Evolutionary conservation across 1,284 basidiomycete genomes (phyloP).

Genomic region (Volvariella volvacea): DNA sequence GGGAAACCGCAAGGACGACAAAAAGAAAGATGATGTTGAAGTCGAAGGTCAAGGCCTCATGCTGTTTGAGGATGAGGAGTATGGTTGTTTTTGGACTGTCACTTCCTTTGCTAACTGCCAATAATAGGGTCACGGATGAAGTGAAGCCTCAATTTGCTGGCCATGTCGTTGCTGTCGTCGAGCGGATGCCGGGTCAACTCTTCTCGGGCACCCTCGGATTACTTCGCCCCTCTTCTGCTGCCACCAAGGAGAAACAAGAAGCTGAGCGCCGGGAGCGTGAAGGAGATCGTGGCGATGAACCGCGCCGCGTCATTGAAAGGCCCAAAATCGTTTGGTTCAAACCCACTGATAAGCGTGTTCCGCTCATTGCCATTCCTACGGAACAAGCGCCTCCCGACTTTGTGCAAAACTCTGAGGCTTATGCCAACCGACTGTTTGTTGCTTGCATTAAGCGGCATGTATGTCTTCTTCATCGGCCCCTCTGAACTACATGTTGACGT

Average conservation of each 20-base stretch:
- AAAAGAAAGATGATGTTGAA: conserved; percentile 99
- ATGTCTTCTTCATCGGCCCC: conserved; percentile 22
- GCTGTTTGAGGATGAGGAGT: conserved; percentile 97
- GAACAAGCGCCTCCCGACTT: conserved; percentile 98
- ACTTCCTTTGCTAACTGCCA: conserved; percentile 10
- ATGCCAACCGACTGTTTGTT: conserved; percentile 89
- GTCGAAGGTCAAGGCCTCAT: conserved; percentile 97
- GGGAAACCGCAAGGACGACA: conserved; percentile 81
- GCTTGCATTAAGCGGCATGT: conserved; percentile 98
- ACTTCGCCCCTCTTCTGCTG: conserved; percentile 92
- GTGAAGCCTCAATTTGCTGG: conserved; percentile 94
- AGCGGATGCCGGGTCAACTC: conserved; percentile 97
- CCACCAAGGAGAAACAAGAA: conserved; percentile 99
- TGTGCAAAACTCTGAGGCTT: conserved; percentile 88
- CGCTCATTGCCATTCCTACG: conserved; percentile 98
- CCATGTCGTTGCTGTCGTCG: conserved; percentile 97
- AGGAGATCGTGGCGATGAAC: conserved; percentile 81
- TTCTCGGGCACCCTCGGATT: conserved; percentile 97
- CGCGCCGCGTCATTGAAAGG: conserved; percentile 72
- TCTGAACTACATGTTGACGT: conserved; percentile 1
- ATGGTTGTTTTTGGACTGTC: conserved; percentile 20
- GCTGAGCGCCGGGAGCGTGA: conserved; percentile 95
- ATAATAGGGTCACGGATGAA: conserved; percentile 84
- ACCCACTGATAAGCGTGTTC: conserved; percentile 98
- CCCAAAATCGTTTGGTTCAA: conserved; percentile 99